These are phyloP conservation scores for Euphrasia confusa DNA, from an alignment of 257 asterid genomes.

Conservation along the genomic window DNA sequence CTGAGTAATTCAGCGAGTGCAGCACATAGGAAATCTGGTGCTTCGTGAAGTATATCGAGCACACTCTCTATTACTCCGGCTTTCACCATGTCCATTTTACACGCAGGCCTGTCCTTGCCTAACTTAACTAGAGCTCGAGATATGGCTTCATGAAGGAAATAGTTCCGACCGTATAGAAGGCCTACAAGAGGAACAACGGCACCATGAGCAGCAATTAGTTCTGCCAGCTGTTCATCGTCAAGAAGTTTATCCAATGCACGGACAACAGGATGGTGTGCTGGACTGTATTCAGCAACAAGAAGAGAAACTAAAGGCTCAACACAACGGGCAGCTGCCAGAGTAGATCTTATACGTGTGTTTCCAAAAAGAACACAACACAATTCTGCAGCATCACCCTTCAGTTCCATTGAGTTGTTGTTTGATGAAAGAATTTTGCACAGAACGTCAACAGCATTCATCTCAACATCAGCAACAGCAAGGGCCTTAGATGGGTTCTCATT, in stretches of 20 bases:
- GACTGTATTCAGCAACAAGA: constrained; percentile 69
- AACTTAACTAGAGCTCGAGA: constrained; percentile 92
- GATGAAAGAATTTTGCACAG: constrained; percentile 85
- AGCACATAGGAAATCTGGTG: constrained; percentile 86
- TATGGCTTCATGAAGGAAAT: constrained; percentile 80
- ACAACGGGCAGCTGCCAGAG: constrained; percentile 91
- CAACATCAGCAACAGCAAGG: constrained; percentile 92
- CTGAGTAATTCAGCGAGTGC: constrained; percentile 92
- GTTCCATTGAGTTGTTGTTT: constrained; percentile 70
- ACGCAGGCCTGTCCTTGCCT: constrained; percentile 91
- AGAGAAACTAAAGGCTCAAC: constrained; percentile 94
- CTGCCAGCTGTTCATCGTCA: constrained; percentile 95
- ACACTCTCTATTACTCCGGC: constrained; percentile 76
- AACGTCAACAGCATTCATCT: constrained; percentile 93
- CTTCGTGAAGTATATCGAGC: constrained; percentile 86
- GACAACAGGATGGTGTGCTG: constrained; percentile 83
- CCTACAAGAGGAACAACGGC: constrained; percentile 94
- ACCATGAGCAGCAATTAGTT: constrained; percentile 94
- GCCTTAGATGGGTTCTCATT: constrained; percentile 90
- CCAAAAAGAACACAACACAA: constrained; percentile 82
- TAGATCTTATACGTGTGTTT: constrained; percentile 86
- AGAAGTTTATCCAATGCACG: constrained; percentile 84
- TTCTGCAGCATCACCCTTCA: constrained; percentile 96
- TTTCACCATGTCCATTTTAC: constrained; percentile 98
- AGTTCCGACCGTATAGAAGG: constrained; percentile 71